Base-by-base conservation (phyloP, 1,139 yeast species). In the Lodderomyces parapsilosis region DNA sequence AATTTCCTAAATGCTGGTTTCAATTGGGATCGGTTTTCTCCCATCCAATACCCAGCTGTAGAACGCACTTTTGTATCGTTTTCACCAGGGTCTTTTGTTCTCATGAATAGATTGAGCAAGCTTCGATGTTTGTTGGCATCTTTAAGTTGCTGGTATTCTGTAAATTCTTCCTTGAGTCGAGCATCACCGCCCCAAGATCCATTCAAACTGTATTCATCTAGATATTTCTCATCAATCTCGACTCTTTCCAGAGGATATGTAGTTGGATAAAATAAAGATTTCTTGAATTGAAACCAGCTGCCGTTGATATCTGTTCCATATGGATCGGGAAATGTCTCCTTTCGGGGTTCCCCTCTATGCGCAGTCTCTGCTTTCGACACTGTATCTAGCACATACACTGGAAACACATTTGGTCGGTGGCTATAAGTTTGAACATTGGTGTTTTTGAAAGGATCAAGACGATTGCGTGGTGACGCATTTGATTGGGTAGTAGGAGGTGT, bases 131-230 rank as follows among this genome's bases (percentile, higher is more conserved):
- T 33, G 25, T 42, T 30, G 7, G 36, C 39, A 39, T 47, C 43
- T 37, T 27, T 35, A 22, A 36, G 40, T 31, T 43, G 36, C 17
- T 39, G 34, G 10, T 25, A 28, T 17, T 43, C n/a, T 18, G 17
- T 4, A 36, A 46, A 46, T 30, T 42, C 46, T 27, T 40, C 32
- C 44, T 76, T 73, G 47, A 86, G 67, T 48, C 90, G 62, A 45
- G 77, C 79, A 48, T 77, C 88, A 23, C 93, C 94, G 30, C 83
- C 83, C 93, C 93, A 86, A 11, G 71, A 60, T 0, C 77, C 78
- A 18, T 59, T 56, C 23, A 68, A 53, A 38, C 59, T 54, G 49
- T 59, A 56, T 11, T 56, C 62, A 34, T 53, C 48, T 22, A 53
- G 50, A 27, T 53, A 51, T 25, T 53, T 52, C 8, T 52, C 54